Conservation (phyloP, 768 basidiomycete species). For the Mycena polygramma region DNA sequence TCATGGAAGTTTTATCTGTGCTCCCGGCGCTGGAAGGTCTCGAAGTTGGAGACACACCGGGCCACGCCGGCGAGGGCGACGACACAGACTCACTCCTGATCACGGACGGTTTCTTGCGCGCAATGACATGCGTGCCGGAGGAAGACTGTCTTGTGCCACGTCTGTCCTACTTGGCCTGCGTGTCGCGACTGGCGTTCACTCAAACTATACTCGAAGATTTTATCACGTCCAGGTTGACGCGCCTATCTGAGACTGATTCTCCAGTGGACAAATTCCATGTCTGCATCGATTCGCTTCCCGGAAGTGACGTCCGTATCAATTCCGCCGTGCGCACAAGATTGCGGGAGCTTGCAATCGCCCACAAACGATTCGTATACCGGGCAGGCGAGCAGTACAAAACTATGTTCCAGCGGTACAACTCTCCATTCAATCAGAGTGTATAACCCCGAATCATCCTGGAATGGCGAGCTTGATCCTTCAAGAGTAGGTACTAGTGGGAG, state of each 20-base stretch:
- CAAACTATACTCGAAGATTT: constrained; percentile 3
- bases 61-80: not conserved
- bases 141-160: constrained; percentile 4
- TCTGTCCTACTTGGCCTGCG: constrained; percentile 12
- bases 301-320: not conserved
- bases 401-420: too few species aligned
- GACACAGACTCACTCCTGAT: not conserved
- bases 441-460: too few species aligned
- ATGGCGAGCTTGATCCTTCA: too few species aligned
- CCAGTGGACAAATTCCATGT: not conserved
- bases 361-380: not conserved
- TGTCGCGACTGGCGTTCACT: constrained; percentile 10
- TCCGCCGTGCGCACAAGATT: constrained; percentile 1
- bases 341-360: not conserved
- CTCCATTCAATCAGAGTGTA: too few species aligned
- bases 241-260: constrained; percentile 2
- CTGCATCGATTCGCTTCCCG: not conserved
- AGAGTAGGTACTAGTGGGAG: too few species aligned
- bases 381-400: not conserved
- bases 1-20: constrained; percentile 13
- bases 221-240: not conserved
- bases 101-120: constrained; percentile 9
- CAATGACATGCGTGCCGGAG: not conserved
- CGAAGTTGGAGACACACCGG: constrained; percentile 10
- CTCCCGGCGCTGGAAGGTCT: constrained; percentile 22